phyloP scores from a whole-genome alignment of 1,284 basidiomycete genomes.

The Ceratobasidium sp. region DNA sequence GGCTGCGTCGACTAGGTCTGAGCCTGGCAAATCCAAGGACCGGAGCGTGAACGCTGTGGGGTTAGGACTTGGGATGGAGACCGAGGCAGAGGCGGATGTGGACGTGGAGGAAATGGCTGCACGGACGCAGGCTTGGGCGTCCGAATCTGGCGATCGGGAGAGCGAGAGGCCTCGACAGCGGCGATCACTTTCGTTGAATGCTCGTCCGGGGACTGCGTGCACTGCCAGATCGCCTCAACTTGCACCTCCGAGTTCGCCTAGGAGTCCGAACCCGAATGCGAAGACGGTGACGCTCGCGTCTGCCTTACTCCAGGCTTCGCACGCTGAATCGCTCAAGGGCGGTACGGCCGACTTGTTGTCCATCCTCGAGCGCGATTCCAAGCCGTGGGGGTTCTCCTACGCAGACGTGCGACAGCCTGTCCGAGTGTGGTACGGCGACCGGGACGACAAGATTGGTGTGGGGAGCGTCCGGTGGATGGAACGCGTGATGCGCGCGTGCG shows the following conservation, averaged over 20 bases:
- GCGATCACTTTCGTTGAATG: constrained; percentile 26
- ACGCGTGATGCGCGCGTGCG: constrained; percentile 83
- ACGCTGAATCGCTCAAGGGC: constrained; percentile 92
- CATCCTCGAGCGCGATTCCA: constrained; percentile 51
- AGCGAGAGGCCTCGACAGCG: constrained; percentile 3
- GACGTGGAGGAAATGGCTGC: constrained; percentile 31
- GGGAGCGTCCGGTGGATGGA: constrained; percentile 93
- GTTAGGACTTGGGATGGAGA: constrained; percentile 46
- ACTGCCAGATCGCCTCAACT: background rate
- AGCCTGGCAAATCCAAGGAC: constrained; percentile 16
- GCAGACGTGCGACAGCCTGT: constrained; percentile 81
- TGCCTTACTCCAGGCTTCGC: constrained; percentile 92
- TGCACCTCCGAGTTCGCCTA: constrained; percentile 16
- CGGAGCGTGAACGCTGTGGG: constrained; percentile 28
- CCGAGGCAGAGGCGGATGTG: constrained; percentile 32
- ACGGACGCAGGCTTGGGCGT: constrained; percentile 42
- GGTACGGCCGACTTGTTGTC: constrained; percentile 89
- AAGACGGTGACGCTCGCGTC: constrained; percentile 60
- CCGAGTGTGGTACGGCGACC: constrained; percentile 93
- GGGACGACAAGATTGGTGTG: constrained; percentile 93
- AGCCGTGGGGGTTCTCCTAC: constrained; percentile 62
- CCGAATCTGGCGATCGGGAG: constrained; percentile 30
- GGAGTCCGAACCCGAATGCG: constrained; percentile 27
- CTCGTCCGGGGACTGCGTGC: constrained; percentile 21
- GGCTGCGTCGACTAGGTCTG: constrained; percentile 37